Evolutionary conservation across 2,329 filamentous ascomycete genomes (phyloP).

Genomic region (Graphiopsis chlorocephala): DNA sequence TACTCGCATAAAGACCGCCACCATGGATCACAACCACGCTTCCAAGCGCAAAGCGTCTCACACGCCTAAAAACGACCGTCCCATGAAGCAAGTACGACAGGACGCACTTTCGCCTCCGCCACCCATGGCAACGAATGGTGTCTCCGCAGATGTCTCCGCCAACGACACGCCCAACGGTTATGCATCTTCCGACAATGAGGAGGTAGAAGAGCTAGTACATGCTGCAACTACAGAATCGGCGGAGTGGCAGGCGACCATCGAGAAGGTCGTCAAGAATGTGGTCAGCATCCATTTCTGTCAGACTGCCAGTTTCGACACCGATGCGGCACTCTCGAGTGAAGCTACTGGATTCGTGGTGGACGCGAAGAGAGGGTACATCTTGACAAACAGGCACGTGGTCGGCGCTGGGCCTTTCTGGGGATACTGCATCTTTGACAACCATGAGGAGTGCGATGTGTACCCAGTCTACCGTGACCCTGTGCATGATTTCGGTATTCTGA

Average conservation of each 20-base stretch:
- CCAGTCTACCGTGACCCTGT: conserved; percentile 97
- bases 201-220: conserved; percentile 47
- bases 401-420: conserved; percentile 96
- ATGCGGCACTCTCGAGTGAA: conserved; percentile 87
- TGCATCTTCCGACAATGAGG: conserved; percentile 38
- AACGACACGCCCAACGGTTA: conserved; percentile 36
- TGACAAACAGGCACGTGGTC: conserved; percentile 73
- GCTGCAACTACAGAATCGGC: conserved; percentile 61
- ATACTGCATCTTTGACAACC: conserved; percentile 97
- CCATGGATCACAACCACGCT: conserved; percentile 27
- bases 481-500: conserved; percentile 95
- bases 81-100: conserved; percentile 34
- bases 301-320: conserved; percentile 97
- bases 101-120: conserved; percentile 24
- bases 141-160: conserved; percentile 24
- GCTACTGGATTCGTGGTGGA: conserved; percentile 98
- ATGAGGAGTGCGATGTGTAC: conserved; percentile 91
- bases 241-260: conserved; percentile 95
- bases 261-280: conserved; percentile 88
- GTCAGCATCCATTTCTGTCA: conserved; percentile 99
- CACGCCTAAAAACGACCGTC: conserved; percentile 31
- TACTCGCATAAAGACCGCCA: not conserved
- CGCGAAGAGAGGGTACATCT: conserved; percentile 73
- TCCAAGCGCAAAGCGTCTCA: conserved; percentile 39
- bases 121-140: conserved; percentile 29